phyloP scores from a whole-genome alignment of 2,329 filamentous ascomycete species.

The Penicillium sp. region DNA sequence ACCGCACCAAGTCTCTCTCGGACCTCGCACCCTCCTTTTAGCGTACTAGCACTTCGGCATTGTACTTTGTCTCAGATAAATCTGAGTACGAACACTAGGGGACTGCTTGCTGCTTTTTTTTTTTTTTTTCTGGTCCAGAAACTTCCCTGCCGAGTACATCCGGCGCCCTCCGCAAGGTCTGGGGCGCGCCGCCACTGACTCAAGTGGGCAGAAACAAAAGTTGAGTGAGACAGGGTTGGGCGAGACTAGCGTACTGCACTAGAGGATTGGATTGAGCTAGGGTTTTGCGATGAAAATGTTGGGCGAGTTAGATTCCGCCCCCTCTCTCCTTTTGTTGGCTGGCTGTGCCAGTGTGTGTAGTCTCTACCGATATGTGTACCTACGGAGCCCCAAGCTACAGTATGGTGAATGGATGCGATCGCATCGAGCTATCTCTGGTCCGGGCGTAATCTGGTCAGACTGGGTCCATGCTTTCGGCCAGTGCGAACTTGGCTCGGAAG shows the following conservation, averaged over 20 bases:
- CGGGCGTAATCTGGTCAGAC: not conserved
- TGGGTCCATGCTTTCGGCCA: not conserved
- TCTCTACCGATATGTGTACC: not conserved
- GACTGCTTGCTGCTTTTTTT: too few relatives aligned
- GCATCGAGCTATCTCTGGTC: not conserved
- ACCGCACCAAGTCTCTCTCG: constrained; percentile 18
- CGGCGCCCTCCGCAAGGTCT: not conserved
- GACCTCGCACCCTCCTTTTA: constrained; percentile 16
- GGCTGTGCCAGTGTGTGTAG: not conserved
- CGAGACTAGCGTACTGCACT: not conserved
- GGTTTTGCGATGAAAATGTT: constrained; percentile 3
- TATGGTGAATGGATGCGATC: not conserved
- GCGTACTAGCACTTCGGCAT: too few relatives aligned
- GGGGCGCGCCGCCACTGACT: constrained; percentile 11
- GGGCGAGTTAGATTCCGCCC: not conserved
- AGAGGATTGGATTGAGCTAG: not conserved
- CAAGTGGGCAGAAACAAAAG: not conserved
- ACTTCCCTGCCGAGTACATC: constrained; percentile 1
- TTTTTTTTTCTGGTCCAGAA: too few relatives aligned
- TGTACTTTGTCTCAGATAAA: not conserved
- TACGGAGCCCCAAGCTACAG: too few relatives aligned
- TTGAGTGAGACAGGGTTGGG: not conserved
- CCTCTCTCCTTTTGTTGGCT: not conserved
- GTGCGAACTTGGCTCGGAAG: not conserved
- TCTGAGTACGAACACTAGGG: too few relatives aligned